These are phyloP conservation scores for Meira nashicola DNA, from an alignment of 1,284 basidiomycete species.

Conservation along the genomic window DNA sequence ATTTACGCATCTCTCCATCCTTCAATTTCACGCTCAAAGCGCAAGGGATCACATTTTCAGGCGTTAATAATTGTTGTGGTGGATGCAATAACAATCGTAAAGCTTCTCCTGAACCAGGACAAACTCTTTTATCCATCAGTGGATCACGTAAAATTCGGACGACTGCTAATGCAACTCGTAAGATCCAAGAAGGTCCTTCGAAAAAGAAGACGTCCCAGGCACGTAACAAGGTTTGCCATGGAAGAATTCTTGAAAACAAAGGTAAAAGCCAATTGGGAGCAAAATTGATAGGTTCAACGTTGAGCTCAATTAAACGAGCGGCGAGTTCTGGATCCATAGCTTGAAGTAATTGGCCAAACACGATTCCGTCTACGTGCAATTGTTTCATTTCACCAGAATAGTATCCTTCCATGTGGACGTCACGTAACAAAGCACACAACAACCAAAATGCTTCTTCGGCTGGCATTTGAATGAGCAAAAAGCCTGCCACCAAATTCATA, in stretches of 20 bases:
- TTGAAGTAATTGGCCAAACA: conserved; percentile 73
- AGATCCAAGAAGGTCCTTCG: conserved; percentile 70
- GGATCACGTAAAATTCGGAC: conserved; percentile 59
- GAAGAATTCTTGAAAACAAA: conserved; percentile 72
- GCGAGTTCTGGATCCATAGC: conserved; percentile 60
- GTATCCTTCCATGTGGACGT: conserved; percentile 58
- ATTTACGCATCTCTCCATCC: conserved; percentile 74
- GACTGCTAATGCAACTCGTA: conserved; percentile 73
- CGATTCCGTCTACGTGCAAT: conserved; percentile 71
- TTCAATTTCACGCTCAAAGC: conserved; percentile 67
- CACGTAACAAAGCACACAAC: conserved; percentile 67
- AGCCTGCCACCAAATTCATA: conserved; percentile 70
- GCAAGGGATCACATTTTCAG: conserved; percentile 61
- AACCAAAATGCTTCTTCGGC: conserved; percentile 89
- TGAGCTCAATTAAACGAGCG: conserved; percentile 27
- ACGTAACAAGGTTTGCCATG: conserved; percentile 68
- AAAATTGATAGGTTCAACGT: conserved; percentile 46
- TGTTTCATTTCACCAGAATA: conserved; percentile 68
- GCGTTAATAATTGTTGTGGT: conserved; percentile 51
- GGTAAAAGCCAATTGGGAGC: conserved; percentile 51
- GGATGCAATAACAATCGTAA: conserved; percentile 60
- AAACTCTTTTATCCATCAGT: conserved; percentile 60
- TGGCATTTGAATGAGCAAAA: conserved; percentile 72
- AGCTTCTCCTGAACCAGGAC: conserved; percentile 57
- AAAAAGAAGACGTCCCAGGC: conserved; percentile 79